These are phyloP conservation scores for Mentha longifolia DNA, from an alignment of 257 asterid genomes.

Conservation along the genomic window DNA sequence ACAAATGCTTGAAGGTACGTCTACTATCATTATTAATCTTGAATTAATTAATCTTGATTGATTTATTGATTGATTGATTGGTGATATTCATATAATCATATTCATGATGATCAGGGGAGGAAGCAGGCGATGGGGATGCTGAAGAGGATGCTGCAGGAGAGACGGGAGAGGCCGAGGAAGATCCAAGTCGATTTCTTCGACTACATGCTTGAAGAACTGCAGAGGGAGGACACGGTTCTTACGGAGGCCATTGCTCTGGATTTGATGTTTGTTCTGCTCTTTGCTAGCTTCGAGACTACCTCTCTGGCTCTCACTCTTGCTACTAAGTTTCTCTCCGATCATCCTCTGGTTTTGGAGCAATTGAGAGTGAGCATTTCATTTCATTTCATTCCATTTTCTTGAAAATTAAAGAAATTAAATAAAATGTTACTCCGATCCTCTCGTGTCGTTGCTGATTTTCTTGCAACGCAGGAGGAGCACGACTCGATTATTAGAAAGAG, in stretches of 20 bases:
- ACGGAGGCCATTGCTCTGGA: constrained; percentile 86
- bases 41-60: background rate
- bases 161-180: constrained; percentile 70
- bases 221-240: constrained; percentile 64
- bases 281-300: constrained; percentile 97
- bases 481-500: constrained; percentile 63
- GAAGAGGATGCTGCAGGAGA: constrained; percentile 69
- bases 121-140: constrained; percentile 81
- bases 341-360: constrained; percentile 65
- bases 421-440: too few species aligned
- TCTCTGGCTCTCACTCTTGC: constrained; percentile 92
- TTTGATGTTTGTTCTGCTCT: constrained; percentile 94
- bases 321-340: constrained; percentile 58
- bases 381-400: too few species aligned
- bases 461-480: constrained; percentile 66
- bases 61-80: background rate
- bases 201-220: constrained; percentile 77
- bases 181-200: constrained; percentile 79
- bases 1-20: constrained; percentile 64
- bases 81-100: too few species aligned
- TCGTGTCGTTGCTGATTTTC: too few species aligned
- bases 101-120: constrained; percentile 65
- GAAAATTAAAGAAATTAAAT: too few species aligned
- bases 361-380: constrained; percentile 51
- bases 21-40: too few species aligned